Conservation (phyloP, 352 stramenopile species). For the Phytophthora ohioensis region DNA sequence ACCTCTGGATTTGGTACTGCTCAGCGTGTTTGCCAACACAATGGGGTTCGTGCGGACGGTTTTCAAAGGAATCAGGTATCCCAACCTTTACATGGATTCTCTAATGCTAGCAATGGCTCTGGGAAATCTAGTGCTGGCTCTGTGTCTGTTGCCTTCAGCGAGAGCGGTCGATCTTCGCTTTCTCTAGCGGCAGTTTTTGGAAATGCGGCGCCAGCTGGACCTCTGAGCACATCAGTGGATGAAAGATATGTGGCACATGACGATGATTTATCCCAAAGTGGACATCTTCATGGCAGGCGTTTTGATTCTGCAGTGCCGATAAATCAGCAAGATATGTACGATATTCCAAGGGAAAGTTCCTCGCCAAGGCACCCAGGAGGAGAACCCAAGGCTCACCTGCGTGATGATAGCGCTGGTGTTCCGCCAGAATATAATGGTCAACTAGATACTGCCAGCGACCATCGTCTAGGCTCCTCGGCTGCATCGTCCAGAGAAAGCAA, state of each 20-base stretch:
- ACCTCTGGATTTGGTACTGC: conserved; percentile 6
- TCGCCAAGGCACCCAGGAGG: not conserved
- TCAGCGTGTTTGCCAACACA: conserved; percentile 5
- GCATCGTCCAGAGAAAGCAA: conserved; percentile 9
- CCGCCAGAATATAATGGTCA: not conserved
- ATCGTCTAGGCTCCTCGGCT: conserved; percentile 3
- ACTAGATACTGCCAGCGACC: not conserved
- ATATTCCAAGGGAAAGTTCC: not conserved
- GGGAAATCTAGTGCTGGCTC: not conserved
- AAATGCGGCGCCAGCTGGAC: not conserved
- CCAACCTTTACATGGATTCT: not conserved
- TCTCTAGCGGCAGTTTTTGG: conserved; percentile 2
- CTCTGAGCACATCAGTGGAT: not conserved
- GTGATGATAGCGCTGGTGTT: not conserved
- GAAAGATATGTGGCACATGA: not conserved
- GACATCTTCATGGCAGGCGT: not conserved
- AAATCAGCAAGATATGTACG: not conserved
- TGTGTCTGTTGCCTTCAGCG: conserved; percentile 2
- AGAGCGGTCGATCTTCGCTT: conserved; percentile 2
- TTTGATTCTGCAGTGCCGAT: not conserved
- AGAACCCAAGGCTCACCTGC: not conserved
- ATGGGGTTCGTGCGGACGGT: not conserved
- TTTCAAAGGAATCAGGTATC: not conserved
- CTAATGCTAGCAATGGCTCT: not conserved
- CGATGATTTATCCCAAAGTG: not conserved